Base-by-base conservation (phyloP, 2,329 filamentous ascomycete genomes). In the Cercospora beticola region DNA sequence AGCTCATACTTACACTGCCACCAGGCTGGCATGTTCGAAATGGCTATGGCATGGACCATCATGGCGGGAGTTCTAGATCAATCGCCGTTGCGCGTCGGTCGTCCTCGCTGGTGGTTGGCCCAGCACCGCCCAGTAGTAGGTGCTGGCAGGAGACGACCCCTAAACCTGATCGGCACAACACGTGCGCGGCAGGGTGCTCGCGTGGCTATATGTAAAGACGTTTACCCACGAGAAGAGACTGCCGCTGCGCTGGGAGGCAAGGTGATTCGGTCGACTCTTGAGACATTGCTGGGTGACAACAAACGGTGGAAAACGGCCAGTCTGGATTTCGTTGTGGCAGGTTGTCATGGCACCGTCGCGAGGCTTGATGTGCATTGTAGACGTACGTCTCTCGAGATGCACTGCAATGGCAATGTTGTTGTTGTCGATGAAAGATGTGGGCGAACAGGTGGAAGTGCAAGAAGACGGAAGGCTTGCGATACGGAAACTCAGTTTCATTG, bases 211-310 rank as follows among this genome's bases (percentile, higher is more conserved):
- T 16, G 21, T 26, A 54, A 5, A 26, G 49, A 16, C 14, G 21
- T 16, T 28, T 23, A 3, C 3, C 49, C 21, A n/a, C 21, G 49
- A 26, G 21, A 54, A 54, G 21, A 9, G 23, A 28, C 23, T 16
- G 23, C 56, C 31, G 28, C 8, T 23, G n/a, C n/a, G 56, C 10
- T 36, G 56, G 56, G 8, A 59, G 60, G 43, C 26, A 43, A 30
- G 36, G 23, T 30, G 26, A 49, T 31, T 23, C 60, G 21, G 60
- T 14, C 33, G 31, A 28, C 7, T 49, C 40, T 30, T 62, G 40
- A 33, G 60, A 62, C 60, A 62, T 49, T 52, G 60, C 60, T 62
- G 60, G 60, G 9, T n/a, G 33, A 30, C 40, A 21, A 52, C 40
- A 14, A 33, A 59, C 56, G 56, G 23, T 23, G 8, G 10, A 21